phyloP scores from a whole-genome alignment of 495 filamentous ascomycete species.

The Hypoxylon lenormandii region DNA sequence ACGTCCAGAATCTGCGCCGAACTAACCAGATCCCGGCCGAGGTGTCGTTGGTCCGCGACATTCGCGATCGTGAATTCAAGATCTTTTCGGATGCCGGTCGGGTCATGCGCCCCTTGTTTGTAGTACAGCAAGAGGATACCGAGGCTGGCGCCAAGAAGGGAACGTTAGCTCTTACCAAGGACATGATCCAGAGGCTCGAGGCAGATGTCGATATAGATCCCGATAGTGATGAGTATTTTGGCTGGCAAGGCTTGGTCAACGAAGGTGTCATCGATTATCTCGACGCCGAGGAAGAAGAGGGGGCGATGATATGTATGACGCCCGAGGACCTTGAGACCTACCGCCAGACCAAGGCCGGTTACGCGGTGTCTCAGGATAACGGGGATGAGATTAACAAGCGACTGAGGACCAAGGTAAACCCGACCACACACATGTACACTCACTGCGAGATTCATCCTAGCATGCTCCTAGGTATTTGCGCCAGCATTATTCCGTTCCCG shows the following conservation, averaged over 20 bases:
- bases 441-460: conserved; percentile 99
- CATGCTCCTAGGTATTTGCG: conserved; percentile 98
- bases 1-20: conserved; percentile 80
- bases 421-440: conserved; percentile 87
- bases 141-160: conserved; percentile 76
- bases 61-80: conserved; percentile 96
- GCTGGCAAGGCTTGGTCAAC: conserved; percentile 85
- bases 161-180: conserved; percentile 82
- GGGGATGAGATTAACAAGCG: conserved; percentile 71
- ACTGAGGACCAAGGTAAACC: conserved; percentile 84
- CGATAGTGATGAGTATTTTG: conserved; percentile 74
- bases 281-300: conserved; percentile 98
- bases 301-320: conserved; percentile 98
- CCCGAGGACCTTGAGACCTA: conserved; percentile 86
- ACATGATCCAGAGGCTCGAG: conserved; percentile 76
- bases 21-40: conserved; percentile 83
- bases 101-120: conserved; percentile 91
- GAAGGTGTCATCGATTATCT: conserved; percentile 91
- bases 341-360: conserved; percentile 65
- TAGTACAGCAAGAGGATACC: conserved; percentile 77
- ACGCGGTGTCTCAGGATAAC: conserved; percentile 62
- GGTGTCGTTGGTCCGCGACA: conserved; percentile 92
- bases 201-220: conserved; percentile 67
- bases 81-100: conserved; percentile 97
- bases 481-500: conserved; percentile 98